Evolutionary conservation across 1,284 basidiomycete genomes (phyloP).

Genomic region (Ceraceosorus guamensis): DNA sequence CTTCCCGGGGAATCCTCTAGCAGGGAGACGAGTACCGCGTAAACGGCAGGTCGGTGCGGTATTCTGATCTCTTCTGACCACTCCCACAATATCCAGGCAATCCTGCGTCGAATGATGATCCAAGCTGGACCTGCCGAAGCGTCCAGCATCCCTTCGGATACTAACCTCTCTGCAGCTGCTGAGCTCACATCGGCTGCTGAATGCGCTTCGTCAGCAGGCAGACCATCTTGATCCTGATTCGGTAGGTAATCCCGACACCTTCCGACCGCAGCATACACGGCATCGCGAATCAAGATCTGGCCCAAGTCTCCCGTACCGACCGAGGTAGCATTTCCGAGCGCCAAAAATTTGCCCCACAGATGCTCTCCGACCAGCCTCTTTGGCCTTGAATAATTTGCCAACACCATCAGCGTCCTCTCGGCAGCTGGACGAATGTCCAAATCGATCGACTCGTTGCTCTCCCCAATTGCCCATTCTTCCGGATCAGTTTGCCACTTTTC

Average conservation of each 20-base stretch:
- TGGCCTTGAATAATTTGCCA: conserved; percentile 27
- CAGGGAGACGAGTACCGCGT: conserved; percentile 35
- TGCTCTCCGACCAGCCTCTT: conserved; percentile 29
- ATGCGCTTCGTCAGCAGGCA: no score
- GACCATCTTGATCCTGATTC: no score
- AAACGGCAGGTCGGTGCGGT: conserved; percentile 31
- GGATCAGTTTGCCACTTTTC: conserved; percentile 36
- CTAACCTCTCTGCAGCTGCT: conserved; percentile 16
- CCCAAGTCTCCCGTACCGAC: conserved; percentile 12
- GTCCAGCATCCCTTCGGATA: conserved; percentile 31
- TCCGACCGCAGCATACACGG: conserved; percentile 36
- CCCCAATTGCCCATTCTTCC: conserved; percentile 39
- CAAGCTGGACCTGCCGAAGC: conserved; percentile 22
- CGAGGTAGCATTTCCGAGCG: no score
- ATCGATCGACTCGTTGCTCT: conserved; percentile 27
- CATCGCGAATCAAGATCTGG: conserved; percentile 34
- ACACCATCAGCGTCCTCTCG: conserved; percentile 33
- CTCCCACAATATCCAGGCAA: conserved; percentile 40
- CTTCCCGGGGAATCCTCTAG: conserved; percentile 19
- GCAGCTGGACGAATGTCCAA: conserved; percentile 44
- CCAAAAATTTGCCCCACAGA: conserved; percentile 30
- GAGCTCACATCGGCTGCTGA: no score
- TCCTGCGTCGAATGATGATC: conserved; percentile 40
- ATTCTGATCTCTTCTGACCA: conserved; percentile 40
- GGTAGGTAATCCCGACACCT: conserved; percentile 9